phyloP scores from a whole-genome alignment of 2,329 filamentous ascomycete species.

The Neoscytalidium dimidiatum region DNA sequence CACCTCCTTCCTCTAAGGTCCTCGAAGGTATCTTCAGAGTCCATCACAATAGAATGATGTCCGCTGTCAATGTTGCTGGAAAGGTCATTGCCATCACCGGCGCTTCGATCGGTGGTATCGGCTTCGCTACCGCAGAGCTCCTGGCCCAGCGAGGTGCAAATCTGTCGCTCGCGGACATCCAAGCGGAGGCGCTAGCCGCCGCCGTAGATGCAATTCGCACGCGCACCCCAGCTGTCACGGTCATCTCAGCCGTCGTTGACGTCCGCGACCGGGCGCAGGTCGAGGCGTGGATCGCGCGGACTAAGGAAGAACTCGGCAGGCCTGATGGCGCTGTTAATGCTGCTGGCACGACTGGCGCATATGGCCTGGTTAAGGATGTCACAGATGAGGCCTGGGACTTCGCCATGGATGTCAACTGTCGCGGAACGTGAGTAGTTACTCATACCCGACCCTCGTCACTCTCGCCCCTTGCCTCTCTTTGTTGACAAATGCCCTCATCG shows the following conservation, averaged over 20 bases:
- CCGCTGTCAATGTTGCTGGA: neutral
- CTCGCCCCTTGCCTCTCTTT: no score
- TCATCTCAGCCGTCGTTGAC: neutral
- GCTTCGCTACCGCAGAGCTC: neutral
- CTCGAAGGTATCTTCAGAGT: no score
- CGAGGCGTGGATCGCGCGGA: constrained; percentile 23
- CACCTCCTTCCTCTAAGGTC: no score
- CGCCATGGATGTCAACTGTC: constrained; percentile 18
- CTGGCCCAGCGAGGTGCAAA: neutral
- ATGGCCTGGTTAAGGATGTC: neutral
- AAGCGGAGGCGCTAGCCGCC: neutral
- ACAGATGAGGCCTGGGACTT: neutral
- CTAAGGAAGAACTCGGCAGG: neutral
- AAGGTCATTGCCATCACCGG: neutral
- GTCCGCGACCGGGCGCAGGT: constrained; percentile 18
- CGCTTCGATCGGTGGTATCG: neutral
- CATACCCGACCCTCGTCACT: no score
- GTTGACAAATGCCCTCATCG: no score
- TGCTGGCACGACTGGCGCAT: neutral
- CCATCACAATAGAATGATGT: no score
- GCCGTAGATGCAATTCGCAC: constrained; percentile 32
- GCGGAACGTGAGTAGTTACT: constrained; percentile 22
- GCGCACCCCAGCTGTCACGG: constrained; percentile 9
- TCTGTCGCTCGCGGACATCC: neutral
- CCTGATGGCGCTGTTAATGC: neutral